Evolutionary conservation across 2,329 filamentous ascomycete genomes (phyloP), one percentile per base, ranked within the genome.

Genomic region (Chaetothyriales sp.): DNA sequence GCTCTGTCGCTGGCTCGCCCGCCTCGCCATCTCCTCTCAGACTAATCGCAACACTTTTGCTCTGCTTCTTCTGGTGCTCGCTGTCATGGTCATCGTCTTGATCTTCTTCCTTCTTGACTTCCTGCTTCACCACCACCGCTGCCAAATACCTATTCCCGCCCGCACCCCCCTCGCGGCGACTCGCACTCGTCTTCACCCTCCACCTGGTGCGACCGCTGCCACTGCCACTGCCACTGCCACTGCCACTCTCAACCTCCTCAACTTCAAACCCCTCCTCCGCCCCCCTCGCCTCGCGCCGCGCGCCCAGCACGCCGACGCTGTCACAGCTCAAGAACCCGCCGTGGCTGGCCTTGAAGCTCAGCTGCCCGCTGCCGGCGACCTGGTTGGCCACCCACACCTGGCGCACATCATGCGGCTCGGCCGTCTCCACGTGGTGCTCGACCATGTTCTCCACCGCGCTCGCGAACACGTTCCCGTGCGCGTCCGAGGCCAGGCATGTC

Each of bases 351-450:
- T 95, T 95, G 66, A 98, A 85, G 52, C 84, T 84, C 59, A 86
- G 83, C 44, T 59, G 53, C 7, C 57, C 53, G 1, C 84, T 90
- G 2, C 90, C 90, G 0, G 83, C 78, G 10, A 95, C 82, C 58
- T 77, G 78, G 60, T 84, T 94, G 53, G 86, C 87, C 57, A 96
- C 79, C 86, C 90, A 98, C 15, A 98, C 92, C 70, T 95, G 89
- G 54, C 90, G 76, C 53, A 96, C 89, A 65, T 96, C 89, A 66
- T 95, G 89, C 47, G 92, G 92, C 69, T 98, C 92, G 7, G 90
- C 87, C 4, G 81, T 95, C n/a, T 75, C 66, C 2, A 86, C 78
- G 63, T 94, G 84, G 22, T 74, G 80, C 51, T 95, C 89, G 53
- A 95, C 77, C 36, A 95, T 82, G 64, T 96, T 95, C 71, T 94